Evolutionary conservation across 176 grass and related monocot genomes (phyloP), one percentile per base, ranked within the genome.

Genomic region (Raddia guianensis): DNA sequence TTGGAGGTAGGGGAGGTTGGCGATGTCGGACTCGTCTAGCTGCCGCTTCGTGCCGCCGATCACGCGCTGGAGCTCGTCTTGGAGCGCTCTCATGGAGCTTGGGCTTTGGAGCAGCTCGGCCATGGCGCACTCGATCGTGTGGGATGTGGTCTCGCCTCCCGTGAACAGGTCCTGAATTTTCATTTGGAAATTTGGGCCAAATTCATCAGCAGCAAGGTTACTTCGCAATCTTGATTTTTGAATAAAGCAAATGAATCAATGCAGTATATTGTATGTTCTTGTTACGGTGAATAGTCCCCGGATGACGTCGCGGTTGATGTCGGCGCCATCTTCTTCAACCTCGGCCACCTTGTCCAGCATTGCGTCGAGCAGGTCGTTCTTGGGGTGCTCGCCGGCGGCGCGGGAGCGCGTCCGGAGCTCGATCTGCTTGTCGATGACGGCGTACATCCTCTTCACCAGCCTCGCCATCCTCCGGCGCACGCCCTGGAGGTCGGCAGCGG

Each of bases 111-210:
- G 20, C 18, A 82, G 21, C 71, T 87, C 85, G 0, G 84, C 77
- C 84, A 86, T 81, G 55, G 77, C 70, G 76, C 77, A 86, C 66
- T 86, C 69, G 1, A 82, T 70, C 10, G 71, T 76, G 44, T 45
- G 44, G 9, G 3, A 44, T 19, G 78, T 76, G 40, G 16, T 81
- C 18, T 78, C 69, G 58, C 74, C 70, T 42, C 84, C 84, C 8
- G 85, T 3, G 59, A 87, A 61, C 49, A 87, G 62, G 21, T 87
- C 85, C 85, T 80, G 18, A 37, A 33, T 0, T 37, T 50, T 27
- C 27, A 0, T 9, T n/a, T 73, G 3, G 11, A 63, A 63, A 45
- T 5, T 45, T 45, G 7, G 7, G 7, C 7, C 44, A 45, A 45
- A 45, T 45, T 45, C 44, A 27, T 27, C 27, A 27, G 27, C 27